phyloP scores from a whole-genome alignment of 495 filamentous ascomycete species.

The Emericellopsis terricola region DNA sequence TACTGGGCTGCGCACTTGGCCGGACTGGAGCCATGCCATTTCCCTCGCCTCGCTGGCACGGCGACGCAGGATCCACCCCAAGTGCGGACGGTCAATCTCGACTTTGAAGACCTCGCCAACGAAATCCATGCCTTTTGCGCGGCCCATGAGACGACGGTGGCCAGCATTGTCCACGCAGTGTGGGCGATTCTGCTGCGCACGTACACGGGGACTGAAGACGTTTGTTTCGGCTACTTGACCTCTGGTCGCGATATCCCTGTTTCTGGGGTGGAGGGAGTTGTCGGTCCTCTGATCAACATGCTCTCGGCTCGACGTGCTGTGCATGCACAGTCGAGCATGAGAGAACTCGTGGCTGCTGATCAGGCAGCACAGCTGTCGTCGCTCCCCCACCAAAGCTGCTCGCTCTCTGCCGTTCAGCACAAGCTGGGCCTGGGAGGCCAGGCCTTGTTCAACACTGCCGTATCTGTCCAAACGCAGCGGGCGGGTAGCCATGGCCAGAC shows the following conservation, averaged over 20 bases:
- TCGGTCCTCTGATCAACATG: not conserved
- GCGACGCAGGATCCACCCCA: not conserved
- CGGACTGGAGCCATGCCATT: not conserved
- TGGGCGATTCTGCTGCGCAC: conserved; percentile 23
- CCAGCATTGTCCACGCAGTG: conserved; percentile 19
- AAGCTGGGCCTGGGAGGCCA: too few species aligned
- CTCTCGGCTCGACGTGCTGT: too few species aligned
- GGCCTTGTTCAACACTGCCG: too few species aligned
- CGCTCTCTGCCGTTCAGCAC: too few species aligned
- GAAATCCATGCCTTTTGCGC: not conserved
- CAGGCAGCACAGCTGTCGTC: too few species aligned
- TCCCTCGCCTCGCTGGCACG: not conserved
- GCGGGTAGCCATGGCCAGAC: too few species aligned
- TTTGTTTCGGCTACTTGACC: conserved; percentile 19
- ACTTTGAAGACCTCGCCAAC: not conserved
- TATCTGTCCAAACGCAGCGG: too few species aligned
- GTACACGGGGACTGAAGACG: conserved; percentile 18
- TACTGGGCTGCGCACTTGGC: not conserved
- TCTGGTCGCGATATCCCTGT: not conserved
- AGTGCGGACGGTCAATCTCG: not conserved
- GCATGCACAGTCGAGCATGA: too few species aligned
- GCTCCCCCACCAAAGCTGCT: too few species aligned
- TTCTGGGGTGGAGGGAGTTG: not conserved
- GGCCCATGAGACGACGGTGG: not conserved
- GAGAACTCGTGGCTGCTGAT: too few species aligned